Evolutionary conservation across 371 early-diverging fungal genomes (phyloP).

Genomic region (Furculomyces boomerangus): DNA sequence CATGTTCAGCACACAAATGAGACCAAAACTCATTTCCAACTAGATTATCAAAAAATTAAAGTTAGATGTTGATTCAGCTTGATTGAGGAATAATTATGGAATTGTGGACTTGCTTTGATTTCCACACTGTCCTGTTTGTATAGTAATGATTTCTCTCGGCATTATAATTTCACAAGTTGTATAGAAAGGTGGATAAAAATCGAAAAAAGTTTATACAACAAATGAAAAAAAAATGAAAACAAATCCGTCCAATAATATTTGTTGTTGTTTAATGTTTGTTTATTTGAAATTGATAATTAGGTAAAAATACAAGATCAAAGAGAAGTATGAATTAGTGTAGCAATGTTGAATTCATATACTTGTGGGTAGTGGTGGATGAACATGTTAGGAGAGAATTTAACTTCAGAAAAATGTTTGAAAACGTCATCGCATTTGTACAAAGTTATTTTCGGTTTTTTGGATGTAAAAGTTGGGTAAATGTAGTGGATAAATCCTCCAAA

Average conservation of each 20-base stretch:
- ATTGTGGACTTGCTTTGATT: slow-evolving; percentile 66
- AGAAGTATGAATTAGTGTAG: slow-evolving; percentile 19
- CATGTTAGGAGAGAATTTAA: slow-evolving; percentile 49
- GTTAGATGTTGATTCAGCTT: too few species aligned
- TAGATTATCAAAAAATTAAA: slow-evolving; percentile 23
- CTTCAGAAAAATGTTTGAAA: slow-evolving; percentile 40
- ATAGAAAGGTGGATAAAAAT: too few species aligned
- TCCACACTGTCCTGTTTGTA: slow-evolving; percentile 95
- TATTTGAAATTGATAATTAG: not conserved
- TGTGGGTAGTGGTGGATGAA: slow-evolving; percentile 51
- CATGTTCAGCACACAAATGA: slow-evolving; percentile 79
- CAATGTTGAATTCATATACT: slow-evolving; percentile 38
- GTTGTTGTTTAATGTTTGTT: too few species aligned
- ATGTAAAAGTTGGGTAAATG: slow-evolving; percentile 1
- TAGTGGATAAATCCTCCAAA: not conserved
- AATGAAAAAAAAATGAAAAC: not conserved
- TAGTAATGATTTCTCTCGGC: slow-evolving; percentile 76
- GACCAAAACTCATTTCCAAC: slow-evolving; percentile 88
- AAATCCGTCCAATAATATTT: not conserved
- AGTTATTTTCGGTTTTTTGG: slow-evolving; percentile 18
- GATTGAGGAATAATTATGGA: not conserved
- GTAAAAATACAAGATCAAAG: not conserved
- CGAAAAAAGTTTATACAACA: not conserved
- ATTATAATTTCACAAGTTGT: slow-evolving; percentile 4
- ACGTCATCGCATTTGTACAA: slow-evolving; percentile 46